Percentiles rank a stretch among this genome's conserved stretches.
phyloP scores from a whole-genome alignment of 139 green algal genomes.

The Chlamydomonas incerta region DNA sequence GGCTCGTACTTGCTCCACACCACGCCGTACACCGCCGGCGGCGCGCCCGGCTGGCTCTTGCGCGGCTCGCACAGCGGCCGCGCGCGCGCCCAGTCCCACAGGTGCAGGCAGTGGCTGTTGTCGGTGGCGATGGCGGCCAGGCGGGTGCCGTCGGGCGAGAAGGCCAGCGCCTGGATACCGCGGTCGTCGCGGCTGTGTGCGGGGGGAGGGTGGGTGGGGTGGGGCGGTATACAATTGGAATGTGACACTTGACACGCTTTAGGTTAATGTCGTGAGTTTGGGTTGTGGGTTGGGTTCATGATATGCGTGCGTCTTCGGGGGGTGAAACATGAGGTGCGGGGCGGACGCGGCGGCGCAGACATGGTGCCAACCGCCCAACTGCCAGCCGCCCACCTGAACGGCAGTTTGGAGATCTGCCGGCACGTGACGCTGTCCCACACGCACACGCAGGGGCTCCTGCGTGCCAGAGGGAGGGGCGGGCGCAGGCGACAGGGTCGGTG shows the following conservation, averaged over 20 bases:
- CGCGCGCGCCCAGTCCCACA: conserved; percentile 58
- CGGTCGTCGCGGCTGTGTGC: conserved; percentile 58
- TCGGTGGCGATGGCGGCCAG: conserved; percentile 60
- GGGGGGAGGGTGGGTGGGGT: too few relatives aligned
- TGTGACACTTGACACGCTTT: too few relatives aligned
- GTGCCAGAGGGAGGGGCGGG: too few relatives aligned
- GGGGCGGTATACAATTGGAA: too few relatives aligned
- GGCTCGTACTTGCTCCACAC: conserved; percentile 66
- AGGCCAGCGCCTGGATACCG: conserved; percentile 62
- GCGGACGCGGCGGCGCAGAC: too few relatives aligned
- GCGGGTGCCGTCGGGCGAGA: conserved; percentile 61
- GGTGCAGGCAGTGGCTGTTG: conserved; percentile 64
- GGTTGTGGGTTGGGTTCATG: too few relatives aligned
- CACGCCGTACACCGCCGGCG: conserved; percentile 70
- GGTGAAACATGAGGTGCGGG: too few relatives aligned
- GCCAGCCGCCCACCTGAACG: neutral
- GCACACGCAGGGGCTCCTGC: conserved; percentile 44
- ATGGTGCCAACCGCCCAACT: too few relatives aligned
- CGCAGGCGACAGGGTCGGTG: too few relatives aligned
- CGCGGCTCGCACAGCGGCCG: conserved; percentile 53
- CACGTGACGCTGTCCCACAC: conserved; percentile 51
- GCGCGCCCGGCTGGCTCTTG: conserved; percentile 63
- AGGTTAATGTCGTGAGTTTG: too few relatives aligned
- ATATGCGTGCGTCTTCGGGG: too few relatives aligned
- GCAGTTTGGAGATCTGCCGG: neutral